These are phyloP conservation scores for Boletus sp. DNA, from an alignment of 768 basidiomycete species.

Conservation along the genomic window DNA sequence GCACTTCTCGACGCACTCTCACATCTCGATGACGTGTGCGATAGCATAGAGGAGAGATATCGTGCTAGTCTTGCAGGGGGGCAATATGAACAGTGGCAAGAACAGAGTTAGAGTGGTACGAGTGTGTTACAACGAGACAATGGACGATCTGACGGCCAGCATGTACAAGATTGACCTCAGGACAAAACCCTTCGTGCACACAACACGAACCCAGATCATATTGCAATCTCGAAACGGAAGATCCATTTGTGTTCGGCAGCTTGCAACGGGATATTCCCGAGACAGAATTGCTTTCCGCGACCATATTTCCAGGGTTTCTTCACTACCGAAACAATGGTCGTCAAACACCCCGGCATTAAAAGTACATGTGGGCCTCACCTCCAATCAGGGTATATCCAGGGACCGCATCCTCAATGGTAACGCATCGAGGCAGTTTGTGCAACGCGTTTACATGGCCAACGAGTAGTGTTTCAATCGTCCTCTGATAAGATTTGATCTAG, in stretches of 20 bases:
- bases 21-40: slow-evolving; percentile 75
- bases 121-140: background rate
- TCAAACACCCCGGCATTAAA: background rate
- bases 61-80: slow-evolving; percentile 51
- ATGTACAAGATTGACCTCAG: background rate
- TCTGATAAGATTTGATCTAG: slow-evolving; percentile 5
- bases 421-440: slow-evolving; percentile 12
- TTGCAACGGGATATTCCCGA: slow-evolving; percentile 13
- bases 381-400: slow-evolving; percentile 22
- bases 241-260: slow-evolving; percentile 28
- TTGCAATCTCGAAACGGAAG: slow-evolving; percentile 17
- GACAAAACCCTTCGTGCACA: background rate
- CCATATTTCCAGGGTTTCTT: slow-evolving; percentile 30
- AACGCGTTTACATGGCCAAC: slow-evolving; percentile 16
- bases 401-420: slow-evolving; percentile 9
- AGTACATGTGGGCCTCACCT: slow-evolving; percentile 2
- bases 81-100: slow-evolving; percentile 64
- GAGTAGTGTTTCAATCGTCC: slow-evolving; percentile 25
- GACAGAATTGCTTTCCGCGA: slow-evolving; percentile 25
- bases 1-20: slow-evolving; percentile 74
- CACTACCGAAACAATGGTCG: slow-evolving; percentile 7
- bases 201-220: background rate
- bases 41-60: slow-evolving; percentile 68
- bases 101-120: slow-evolving; percentile 45
- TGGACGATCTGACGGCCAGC: slow-evolving; percentile 1